Conservation (phyloP, 306 rosid genomes). For the Lablab purpureus region DNA sequence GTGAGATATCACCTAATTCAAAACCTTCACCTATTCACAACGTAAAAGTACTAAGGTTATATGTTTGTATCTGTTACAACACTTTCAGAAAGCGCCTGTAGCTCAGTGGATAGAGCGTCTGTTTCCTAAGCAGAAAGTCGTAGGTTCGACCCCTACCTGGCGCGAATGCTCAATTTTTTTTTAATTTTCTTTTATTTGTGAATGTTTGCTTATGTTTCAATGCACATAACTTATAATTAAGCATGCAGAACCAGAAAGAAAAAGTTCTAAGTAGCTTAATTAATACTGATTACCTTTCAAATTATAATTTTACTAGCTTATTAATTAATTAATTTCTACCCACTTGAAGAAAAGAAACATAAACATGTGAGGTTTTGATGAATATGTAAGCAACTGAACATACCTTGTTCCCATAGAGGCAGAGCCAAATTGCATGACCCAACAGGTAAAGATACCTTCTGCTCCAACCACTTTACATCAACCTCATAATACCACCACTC, state of each 20-base stretch:
- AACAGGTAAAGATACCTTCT: slow-evolving; percentile 77
- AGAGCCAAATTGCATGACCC: slow-evolving; percentile 87
- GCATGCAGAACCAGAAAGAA: too few species aligned
- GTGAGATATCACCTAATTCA: slow-evolving; percentile 34
- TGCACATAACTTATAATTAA: background rate
- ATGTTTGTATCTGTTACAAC: too few species aligned
- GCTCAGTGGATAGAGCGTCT: slow-evolving; percentile 79
- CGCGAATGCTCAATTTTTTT: background rate
- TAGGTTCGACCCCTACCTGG: slow-evolving; percentile 71
- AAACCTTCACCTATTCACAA: background rate
- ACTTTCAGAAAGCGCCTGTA: too few species aligned
- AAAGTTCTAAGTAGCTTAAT: background rate
- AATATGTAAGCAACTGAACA: background rate
- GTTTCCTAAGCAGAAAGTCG: slow-evolving; percentile 83
- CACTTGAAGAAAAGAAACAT: too few species aligned
- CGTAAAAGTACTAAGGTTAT: too few species aligned
- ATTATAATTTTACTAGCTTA: too few species aligned
- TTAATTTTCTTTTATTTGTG: too few species aligned
- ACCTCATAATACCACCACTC: slow-evolving; percentile 87
- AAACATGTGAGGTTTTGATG: background rate
- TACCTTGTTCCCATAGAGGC: slow-evolving; percentile 98
- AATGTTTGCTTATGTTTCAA: too few species aligned
- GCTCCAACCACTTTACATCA: slow-evolving; percentile 62
- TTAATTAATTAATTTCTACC: too few species aligned
- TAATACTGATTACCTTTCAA: background rate